These are phyloP conservation scores for Crithidia brevicula DNA, from an alignment of 208 protist species.

Conservation along the genomic window DNA sequence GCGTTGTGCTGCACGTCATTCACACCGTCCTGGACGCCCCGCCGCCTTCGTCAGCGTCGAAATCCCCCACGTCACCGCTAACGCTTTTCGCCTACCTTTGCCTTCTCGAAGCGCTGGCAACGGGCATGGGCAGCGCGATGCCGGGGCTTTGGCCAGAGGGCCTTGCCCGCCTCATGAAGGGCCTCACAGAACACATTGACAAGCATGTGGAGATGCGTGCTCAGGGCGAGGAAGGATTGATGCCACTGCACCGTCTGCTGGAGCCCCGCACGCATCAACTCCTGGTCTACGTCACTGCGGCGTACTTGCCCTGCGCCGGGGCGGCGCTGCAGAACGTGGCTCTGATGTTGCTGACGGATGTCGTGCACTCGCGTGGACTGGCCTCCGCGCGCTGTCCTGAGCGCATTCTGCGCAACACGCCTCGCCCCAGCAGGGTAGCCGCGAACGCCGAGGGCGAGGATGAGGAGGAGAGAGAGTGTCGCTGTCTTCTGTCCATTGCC, in stretches of 20 bases:
- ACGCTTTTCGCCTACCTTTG: conserved; percentile 23
- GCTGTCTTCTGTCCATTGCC: conserved; percentile 25
- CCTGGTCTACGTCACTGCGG: background rate
- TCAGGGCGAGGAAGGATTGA: no score
- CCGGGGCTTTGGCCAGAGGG: conserved; percentile 5
- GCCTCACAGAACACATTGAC: conserved; percentile 8
- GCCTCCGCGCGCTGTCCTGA: background rate
- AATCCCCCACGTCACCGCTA: background rate
- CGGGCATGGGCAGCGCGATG: conserved; percentile 6
- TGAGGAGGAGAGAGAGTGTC: conserved; percentile 12
- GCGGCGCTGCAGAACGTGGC: background rate
- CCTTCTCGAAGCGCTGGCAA: conserved; percentile 20
- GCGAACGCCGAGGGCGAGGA: background rate
- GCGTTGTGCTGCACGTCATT: conserved; percentile 1
- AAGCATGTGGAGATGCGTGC: background rate
- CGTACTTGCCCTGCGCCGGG: background rate
- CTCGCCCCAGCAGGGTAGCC: background rate
- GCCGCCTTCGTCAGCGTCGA: background rate
- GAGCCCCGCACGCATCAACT: conserved; percentile 6
- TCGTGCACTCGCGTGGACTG: conserved; percentile 3
- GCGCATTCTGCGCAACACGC: background rate
- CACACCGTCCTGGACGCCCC: background rate
- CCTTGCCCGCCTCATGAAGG: conserved; percentile 6
- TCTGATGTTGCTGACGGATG: background rate
- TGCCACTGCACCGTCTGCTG: background rate